Conservation (phyloP, 1,284 basidiomycete species). For the Kalmanozyma brasiliensis region DNA sequence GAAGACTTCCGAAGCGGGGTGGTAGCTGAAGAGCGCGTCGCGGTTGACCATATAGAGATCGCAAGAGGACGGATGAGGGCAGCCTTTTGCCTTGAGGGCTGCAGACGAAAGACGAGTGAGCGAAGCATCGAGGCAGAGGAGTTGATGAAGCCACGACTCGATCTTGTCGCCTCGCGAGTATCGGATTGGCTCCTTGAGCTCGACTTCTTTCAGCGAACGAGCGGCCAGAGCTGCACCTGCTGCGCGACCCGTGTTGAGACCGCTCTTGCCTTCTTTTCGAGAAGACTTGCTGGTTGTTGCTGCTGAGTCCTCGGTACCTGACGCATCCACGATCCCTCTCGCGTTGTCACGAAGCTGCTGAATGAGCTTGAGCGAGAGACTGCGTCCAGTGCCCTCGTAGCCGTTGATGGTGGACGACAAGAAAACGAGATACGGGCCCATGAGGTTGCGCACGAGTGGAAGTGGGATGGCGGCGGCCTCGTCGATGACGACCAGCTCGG, state of each 20-base stretch:
- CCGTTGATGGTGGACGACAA: constrained; percentile 99
- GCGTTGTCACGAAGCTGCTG: constrained; percentile 87
- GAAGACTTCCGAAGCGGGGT: constrained; percentile 95
- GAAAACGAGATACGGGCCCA: constrained; percentile 98
- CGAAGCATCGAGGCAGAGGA: constrained; percentile 94
- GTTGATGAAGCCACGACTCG: constrained; percentile 91
- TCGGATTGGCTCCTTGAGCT: constrained; percentile 93
- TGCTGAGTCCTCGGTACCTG: constrained; percentile 70
- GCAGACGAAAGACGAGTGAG: constrained; percentile 73
- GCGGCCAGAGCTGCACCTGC: constrained; percentile 70
- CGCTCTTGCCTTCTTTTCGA: constrained; percentile 69
- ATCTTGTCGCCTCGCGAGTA: constrained; percentile 88
- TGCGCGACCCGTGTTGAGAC: constrained; percentile 45
- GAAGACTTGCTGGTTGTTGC: constrained; percentile 69
- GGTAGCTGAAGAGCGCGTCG: constrained; percentile 96
- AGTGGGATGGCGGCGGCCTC: constrained; percentile 98
- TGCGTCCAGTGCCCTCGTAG: constrained; percentile 98
- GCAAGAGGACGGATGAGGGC: constrained; percentile 89
- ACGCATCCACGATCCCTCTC: constrained; percentile 69
- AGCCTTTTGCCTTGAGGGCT: constrained; percentile 50
- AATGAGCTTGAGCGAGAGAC: constrained; percentile 95
- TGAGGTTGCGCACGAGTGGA: constrained; percentile 90
- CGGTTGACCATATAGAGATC: constrained; percentile 95
- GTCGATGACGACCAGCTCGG: constrained; percentile 96
- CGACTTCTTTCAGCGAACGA: constrained; percentile 89